A percentile compares a stretch with the other conserved stretches of the same genome.
phyloP scores from a whole-genome alignment of 257 asterid species.

The Penstemon newberryi region DNA sequence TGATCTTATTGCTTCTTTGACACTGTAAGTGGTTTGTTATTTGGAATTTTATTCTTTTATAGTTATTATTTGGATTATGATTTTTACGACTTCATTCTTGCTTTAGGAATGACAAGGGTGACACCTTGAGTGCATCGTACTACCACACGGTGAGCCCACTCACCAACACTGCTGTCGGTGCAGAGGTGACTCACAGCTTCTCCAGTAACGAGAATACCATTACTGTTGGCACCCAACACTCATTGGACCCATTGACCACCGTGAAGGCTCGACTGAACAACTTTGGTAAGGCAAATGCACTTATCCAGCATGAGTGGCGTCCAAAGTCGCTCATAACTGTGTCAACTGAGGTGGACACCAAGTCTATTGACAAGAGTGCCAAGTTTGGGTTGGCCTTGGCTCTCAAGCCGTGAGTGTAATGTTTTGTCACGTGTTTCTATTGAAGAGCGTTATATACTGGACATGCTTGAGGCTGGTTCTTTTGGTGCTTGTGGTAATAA shows the following conservation, averaged over 20 bases:
- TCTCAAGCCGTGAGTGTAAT: slow-evolving; percentile 44
- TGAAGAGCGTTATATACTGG: too few species aligned
- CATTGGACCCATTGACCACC: slow-evolving; percentile 48
- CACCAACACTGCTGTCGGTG: slow-evolving; percentile 59
- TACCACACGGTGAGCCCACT: slow-evolving; percentile 49
- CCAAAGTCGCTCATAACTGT: slow-evolving; percentile 56
- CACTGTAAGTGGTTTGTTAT: slow-evolving; percentile 45
- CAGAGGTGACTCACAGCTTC: slow-evolving; percentile 55
- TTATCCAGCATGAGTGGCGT: slow-evolving; percentile 65
- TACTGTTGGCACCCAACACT: slow-evolving; percentile 51
- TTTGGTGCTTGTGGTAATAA: too few species aligned
- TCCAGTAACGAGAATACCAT: slow-evolving; percentile 51
- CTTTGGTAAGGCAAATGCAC: slow-evolving; percentile 54
- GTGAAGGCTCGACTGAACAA: slow-evolving; percentile 57
- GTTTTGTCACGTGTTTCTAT: too few species aligned
- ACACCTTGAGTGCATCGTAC: slow-evolving; percentile 47
- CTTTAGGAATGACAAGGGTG: slow-evolving; percentile 58
- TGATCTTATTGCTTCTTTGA: slow-evolving; percentile 59
- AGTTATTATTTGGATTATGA: too few species aligned
- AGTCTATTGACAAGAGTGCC: slow-evolving; percentile 53
- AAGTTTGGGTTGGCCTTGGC: slow-evolving; percentile 64
- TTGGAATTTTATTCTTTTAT: not conserved
- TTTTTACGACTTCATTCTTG: not conserved
- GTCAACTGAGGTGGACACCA: slow-evolving; percentile 54
- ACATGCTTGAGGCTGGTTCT: too few species aligned